Percentiles rank a stretch among this genome's conserved stretches.
phyloP scores from a whole-genome alignment of 441 rosid species.

The Bocquillonia castaneifolia region DNA sequence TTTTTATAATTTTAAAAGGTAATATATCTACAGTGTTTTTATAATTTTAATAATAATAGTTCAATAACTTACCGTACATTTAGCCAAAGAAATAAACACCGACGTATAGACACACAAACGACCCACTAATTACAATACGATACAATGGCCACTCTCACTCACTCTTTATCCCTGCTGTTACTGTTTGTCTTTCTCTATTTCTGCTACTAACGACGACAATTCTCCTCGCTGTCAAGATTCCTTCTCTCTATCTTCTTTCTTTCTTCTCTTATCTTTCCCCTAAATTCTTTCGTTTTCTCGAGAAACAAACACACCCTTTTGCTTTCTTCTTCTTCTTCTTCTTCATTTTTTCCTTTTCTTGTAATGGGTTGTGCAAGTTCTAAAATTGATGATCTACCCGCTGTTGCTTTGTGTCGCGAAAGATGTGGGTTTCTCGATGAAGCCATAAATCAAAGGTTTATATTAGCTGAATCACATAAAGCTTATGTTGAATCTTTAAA shows the following conservation, averaged over 20 bases:
- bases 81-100: background rate
- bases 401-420: conserved; percentile 80
- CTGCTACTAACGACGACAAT: conserved; percentile 45
- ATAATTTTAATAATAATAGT: too few relatives aligned
- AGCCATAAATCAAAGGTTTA: conserved; percentile 61
- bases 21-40: too few relatives aligned
- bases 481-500: conserved; percentile 55
- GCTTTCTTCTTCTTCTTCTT: background rate
- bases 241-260: conserved; percentile 24
- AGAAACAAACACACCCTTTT: conserved; percentile 33
- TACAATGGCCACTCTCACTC: conserved; percentile 4
- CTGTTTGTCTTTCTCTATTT: conserved; percentile 11
- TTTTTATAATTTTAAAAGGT: too few relatives aligned
- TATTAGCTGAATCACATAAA: conserved; percentile 64
- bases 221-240: conserved; percentile 72
- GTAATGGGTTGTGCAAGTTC: conserved; percentile 83
- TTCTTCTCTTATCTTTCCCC: background rate
- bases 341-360: too few relatives aligned
- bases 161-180: background rate
- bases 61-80: too few relatives aligned
- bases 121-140: too few relatives aligned
- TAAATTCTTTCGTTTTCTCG: conserved; percentile 23
- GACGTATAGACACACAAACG: background rate
- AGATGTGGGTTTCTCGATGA: conserved; percentile 62
- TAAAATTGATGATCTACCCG: conserved; percentile 88